Evolutionary conservation across 1,284 basidiomycete genomes (phyloP).

Genomic region (Thelephora terrestris): DNA sequence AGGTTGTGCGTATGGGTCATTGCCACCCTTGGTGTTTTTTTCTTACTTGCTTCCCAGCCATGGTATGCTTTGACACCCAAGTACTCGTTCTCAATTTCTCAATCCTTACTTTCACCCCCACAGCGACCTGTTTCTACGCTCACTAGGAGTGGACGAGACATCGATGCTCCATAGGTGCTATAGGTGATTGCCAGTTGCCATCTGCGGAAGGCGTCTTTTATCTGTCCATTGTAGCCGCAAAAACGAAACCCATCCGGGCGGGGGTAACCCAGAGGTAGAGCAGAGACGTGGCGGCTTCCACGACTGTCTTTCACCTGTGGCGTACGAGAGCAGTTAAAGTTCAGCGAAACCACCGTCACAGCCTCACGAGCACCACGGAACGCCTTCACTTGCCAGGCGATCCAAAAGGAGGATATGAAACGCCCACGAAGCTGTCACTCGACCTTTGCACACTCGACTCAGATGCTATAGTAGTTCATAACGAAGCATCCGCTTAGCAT

Average conservation of each 20-base stretch:
- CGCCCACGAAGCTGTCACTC: conserved; percentile 59
- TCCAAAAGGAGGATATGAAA: conserved; percentile 61
- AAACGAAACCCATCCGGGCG: conserved; percentile 36
- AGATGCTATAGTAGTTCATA: conserved; percentile 19
- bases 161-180: not conserved
- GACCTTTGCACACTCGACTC: conserved; percentile 51
- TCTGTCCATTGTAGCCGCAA: conserved; percentile 57
- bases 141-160: not conserved
- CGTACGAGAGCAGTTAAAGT: conserved; percentile 13
- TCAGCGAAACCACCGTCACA: conserved; percentile 19
- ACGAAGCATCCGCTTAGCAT: conserved; percentile 36
- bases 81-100: not conserved
- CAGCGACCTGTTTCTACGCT: not conserved
- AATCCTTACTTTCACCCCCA: not conserved
- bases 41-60: not conserved
- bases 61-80: not conserved
- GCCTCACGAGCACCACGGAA: conserved; percentile 43
- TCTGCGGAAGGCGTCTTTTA: conserved; percentile 34
- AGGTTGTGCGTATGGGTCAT: too few species aligned
- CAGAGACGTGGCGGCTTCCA: conserved; percentile 11
- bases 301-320: conserved; percentile 14
- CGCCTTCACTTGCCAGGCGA: conserved; percentile 61
- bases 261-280: not conserved
- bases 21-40: too few species aligned
- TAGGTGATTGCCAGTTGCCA: conserved; percentile 9